These are phyloP conservation scores for Phytophthora pistaciae DNA, from an alignment of 352 stramenopile genomes.

Conservation along the genomic window DNA sequence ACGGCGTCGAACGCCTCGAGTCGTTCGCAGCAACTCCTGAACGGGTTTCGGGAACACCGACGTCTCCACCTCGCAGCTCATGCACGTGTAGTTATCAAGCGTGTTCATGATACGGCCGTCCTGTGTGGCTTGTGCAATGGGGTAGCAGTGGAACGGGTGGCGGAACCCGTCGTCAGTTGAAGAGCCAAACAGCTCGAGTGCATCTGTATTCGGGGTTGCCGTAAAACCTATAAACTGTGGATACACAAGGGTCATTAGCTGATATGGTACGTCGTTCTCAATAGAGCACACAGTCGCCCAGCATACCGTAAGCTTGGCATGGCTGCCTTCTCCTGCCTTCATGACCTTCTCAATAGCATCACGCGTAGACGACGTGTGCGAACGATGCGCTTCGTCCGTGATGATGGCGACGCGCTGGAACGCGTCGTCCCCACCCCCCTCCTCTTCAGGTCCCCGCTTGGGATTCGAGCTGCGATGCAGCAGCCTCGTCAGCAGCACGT, in stretches of 20 bases:
- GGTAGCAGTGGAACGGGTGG: constrained; percentile 77
- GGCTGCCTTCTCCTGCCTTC: constrained; percentile 48
- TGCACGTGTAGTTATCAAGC: constrained; percentile 66
- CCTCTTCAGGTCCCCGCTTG: background rate
- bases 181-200: constrained; percentile 78
- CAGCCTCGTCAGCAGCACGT: constrained; percentile 72
- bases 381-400: constrained; percentile 86
- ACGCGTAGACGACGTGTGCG: constrained; percentile 72
- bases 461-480: constrained; percentile 54
- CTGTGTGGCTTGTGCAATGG: constrained; percentile 63
- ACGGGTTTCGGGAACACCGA: constrained; percentile 56
- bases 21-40: constrained; percentile 38
- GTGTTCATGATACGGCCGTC: constrained; percentile 75
- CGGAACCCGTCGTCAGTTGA: constrained; percentile 17
- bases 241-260: background rate
- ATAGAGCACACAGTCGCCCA: background rate
- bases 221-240: constrained; percentile 85
- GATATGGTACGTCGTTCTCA: background rate
- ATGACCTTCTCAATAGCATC: constrained; percentile 77
- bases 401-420: constrained; percentile 83
- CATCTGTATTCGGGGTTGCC: constrained; percentile 73
- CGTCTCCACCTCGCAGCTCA: constrained; percentile 66
- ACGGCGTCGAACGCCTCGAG: constrained; percentile 36
- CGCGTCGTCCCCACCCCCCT: background rate
- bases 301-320: constrained; percentile 53